These are phyloP conservation scores for Aspergillus quadricinctus DNA, from an alignment of 2,329 filamentous ascomycete genomes.

Conservation along the genomic window DNA sequence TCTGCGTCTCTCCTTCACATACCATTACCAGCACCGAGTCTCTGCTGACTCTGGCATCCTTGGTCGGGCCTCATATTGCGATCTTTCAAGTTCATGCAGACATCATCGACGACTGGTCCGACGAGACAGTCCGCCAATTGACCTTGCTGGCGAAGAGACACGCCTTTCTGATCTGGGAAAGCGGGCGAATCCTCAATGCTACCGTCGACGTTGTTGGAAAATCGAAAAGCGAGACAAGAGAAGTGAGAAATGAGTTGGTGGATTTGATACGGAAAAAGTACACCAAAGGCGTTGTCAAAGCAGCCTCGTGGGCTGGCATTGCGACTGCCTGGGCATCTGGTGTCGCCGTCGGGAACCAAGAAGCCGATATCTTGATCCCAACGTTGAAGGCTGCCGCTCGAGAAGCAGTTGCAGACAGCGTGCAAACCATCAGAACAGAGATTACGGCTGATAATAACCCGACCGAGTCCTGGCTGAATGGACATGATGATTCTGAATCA, in stretches of 20 bases:
- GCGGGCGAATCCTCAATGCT: conserved; percentile 36
- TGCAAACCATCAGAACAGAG: conserved; percentile 38
- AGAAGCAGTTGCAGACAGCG: conserved; percentile 36
- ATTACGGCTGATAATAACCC: conserved; percentile 29
- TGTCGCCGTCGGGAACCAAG: conserved; percentile 32
- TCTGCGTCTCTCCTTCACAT: conserved; percentile 50
- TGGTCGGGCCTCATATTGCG: conserved; percentile 58
- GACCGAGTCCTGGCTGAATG: conserved; percentile 13
- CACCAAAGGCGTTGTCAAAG: conserved; percentile 34
- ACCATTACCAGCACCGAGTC: conserved; percentile 54
- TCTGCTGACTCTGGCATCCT: conserved; percentile 53
- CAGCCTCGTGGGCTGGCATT: conserved; percentile 37
- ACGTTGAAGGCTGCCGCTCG: conserved; percentile 39
- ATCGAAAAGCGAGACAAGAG: conserved; percentile 22
- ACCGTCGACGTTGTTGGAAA: conserved; percentile 30
- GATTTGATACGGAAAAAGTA: conserved; percentile 37
- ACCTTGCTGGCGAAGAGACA: conserved; percentile 32
- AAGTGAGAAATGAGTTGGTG: conserved; percentile 28
- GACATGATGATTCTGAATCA: conserved; percentile 7
- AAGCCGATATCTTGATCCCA: conserved; percentile 39
- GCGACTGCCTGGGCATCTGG: conserved; percentile 38
- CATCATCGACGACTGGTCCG: conserved; percentile 58
- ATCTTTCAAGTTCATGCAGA: conserved; percentile 60
- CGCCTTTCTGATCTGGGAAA: conserved; percentile 40
- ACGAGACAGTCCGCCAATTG: conserved; percentile 47